Percentiles rank a stretch among this genome's conserved stretches.
These are phyloP conservation scores for Daedaleopsis sinensis DNA, from an alignment of 768 basidiomycete genomes.

Conservation along the genomic window DNA sequence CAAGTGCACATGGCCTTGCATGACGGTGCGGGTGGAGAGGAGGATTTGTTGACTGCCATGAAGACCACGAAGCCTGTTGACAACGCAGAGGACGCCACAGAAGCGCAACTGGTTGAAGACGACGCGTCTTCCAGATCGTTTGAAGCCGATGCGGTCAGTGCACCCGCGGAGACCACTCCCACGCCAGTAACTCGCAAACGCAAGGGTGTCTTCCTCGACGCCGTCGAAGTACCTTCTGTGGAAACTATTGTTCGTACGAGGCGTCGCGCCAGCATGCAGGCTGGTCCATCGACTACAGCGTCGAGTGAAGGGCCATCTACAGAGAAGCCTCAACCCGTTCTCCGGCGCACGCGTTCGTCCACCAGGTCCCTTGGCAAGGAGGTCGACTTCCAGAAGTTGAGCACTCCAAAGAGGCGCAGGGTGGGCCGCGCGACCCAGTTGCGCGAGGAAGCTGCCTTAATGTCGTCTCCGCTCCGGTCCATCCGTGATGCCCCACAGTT, in stretches of 20 bases:
- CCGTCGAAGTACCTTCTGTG: slow-evolving; percentile 50
- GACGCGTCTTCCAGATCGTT: background rate
- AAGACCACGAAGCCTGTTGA: background rate
- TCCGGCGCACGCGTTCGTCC: slow-evolving; percentile 22
- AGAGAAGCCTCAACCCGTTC: background rate
- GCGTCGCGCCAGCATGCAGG: slow-evolving; percentile 3
- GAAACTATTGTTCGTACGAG: slow-evolving; percentile 26
- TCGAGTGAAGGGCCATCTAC: slow-evolving; percentile 5
- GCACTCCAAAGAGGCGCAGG: slow-evolving; percentile 20
- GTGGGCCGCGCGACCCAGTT: slow-evolving; percentile 13
- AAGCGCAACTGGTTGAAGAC: background rate
- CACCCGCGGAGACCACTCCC: background rate
- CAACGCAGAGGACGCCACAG: background rate
- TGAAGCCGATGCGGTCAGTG: background rate
- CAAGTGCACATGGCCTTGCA: slow-evolving; percentile 8
- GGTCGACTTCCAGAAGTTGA: slow-evolving; percentile 9
- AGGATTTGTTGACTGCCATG: background rate
- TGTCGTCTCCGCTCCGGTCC: slow-evolving; percentile 27
- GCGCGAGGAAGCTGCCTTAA: slow-evolving; percentile 9
- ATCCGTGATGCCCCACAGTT: slow-evolving; percentile 26
- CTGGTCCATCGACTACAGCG: background rate
- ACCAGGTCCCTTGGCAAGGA: slow-evolving; percentile 17
- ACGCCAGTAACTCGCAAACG: slow-evolving; percentile 41
- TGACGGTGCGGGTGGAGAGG: background rate
- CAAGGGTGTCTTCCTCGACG: slow-evolving; percentile 53